Base-by-base conservation (phyloP, 108 stramenopile species). In the Cyclostephanos invisitatus region DNA sequence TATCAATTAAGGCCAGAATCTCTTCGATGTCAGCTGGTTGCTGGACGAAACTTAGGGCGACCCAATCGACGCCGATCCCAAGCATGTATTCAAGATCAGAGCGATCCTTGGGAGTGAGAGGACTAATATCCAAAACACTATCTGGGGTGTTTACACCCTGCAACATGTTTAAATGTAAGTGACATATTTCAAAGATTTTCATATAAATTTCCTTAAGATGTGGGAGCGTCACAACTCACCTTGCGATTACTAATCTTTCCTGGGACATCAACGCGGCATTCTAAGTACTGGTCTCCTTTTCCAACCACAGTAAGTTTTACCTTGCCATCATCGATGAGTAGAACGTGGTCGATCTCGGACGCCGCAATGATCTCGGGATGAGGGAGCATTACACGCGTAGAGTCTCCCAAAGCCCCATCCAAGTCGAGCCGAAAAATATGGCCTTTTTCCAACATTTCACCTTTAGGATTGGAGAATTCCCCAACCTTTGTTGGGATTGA, bases 261-360 rank as follows among this genome's bases (percentile, higher is more conserved):
- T 14, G 87, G 87, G 5, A 91, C 89, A 32, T 87, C 87, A 17
- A 96, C 95, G 27, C 38, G 40, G 68, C 90, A 91, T 28, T 87
- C 88, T 59, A 96, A 75, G 48, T 73, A 91, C 35, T 86, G 84
- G 27, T 68, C 68, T 64, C 91, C 78, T 25, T 62, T 93, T 22
- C 74, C 89, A 59, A 62, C 54, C 17, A 96, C 95, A 24, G 75
- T 84, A 68, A 96, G 83, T 48, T 89, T 89, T 2, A 96, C 87
- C 86, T 94, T 96, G 17, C 95, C 95, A 68, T 93, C 94, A 49
- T 95, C 93, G 21, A 94, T 78, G 17, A 94, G 73, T 2, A 94
- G 76, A 54, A 72, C 72, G 75, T 89, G 89, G 14, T 87, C 93
- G 56, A 84, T 46, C 48, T 84, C 77, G 0, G 80, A 80, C 12